phyloP scores from a whole-genome alignment of 257 asterid genomes.

The Phtheirospermum japonicum region DNA sequence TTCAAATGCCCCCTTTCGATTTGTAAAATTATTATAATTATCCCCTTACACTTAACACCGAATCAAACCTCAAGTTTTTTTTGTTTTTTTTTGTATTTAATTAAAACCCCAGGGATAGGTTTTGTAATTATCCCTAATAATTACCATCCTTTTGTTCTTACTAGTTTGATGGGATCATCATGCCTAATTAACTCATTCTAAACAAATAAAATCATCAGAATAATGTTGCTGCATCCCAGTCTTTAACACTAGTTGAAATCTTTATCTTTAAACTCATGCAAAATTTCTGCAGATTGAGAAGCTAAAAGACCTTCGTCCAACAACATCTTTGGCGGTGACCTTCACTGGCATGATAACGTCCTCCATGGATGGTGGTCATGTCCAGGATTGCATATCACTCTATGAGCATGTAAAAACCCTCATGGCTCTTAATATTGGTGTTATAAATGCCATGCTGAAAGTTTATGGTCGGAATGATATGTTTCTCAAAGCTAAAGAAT shows the following conservation, averaged over 20 bases:
- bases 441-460: conserved; percentile 79
- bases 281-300: conserved; percentile 59
- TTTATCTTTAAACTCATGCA: conserved; percentile 20
- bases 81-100: too few species aligned
- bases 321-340: conserved; percentile 68
- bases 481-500: conserved; percentile 79
- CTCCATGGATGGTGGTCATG: conserved; percentile 81
- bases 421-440: conserved; percentile 62
- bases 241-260: conserved; percentile 2
- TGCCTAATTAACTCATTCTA: not conserved
- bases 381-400: conserved; percentile 58
- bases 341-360: conserved; percentile 84
- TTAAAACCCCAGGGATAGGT: too few species aligned
- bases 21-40: too few species aligned
- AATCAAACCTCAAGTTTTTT: too few species aligned
- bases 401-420: conserved; percentile 60
- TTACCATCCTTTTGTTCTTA: not conserved
- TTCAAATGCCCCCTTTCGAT: too few species aligned
- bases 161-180: not conserved
- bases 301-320: conserved; percentile 42
- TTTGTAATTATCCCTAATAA: too few species aligned
- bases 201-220: not conserved
- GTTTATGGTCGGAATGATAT: conserved; percentile 69
- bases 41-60: too few species aligned
- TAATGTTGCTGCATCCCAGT: not conserved